Evolutionary conservation across 2,329 filamentous ascomycete species (phyloP).

Genomic region (Calcarisporium arbuscula): DNA sequence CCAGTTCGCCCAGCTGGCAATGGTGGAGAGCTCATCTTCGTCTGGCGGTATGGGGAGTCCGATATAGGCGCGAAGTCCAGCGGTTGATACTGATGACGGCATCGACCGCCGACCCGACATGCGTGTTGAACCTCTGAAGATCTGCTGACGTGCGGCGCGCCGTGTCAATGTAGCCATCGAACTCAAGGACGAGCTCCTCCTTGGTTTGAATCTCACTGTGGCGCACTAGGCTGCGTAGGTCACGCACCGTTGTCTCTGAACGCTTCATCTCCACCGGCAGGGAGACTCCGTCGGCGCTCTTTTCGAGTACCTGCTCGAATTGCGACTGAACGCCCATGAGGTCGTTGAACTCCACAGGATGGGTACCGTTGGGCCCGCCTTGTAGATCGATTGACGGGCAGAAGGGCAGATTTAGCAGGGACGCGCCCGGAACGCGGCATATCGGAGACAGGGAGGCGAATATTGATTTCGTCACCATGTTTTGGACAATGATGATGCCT

Average conservation of each 20-base stretch:
- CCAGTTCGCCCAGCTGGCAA: conserved; percentile 36
- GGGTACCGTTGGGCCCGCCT: conserved; percentile 14
- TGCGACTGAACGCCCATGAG: conserved; percentile 68
- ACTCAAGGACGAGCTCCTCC: conserved; percentile 67
- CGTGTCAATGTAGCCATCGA: conserved; percentile 68
- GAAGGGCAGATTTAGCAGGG: conserved; percentile 56
- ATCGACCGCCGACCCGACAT: conserved; percentile 68
- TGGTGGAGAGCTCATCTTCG: conserved; percentile 24
- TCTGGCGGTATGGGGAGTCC: conserved; percentile 46
- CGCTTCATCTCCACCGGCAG: conserved; percentile 75
- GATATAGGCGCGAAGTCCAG: conserved; percentile 66
- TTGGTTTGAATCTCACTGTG: conserved; percentile 62
- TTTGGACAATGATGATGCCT: conserved; percentile 51
- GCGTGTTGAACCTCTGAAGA: conserved; percentile 69
- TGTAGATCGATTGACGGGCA: conserved; percentile 38
- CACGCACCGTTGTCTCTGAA: conserved; percentile 66
- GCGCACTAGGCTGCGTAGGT: conserved; percentile 65
- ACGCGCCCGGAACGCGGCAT: conserved; percentile 62
- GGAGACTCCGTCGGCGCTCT: conserved; percentile 57
- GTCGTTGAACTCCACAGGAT: conserved; percentile 61
- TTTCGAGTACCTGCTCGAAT: conserved; percentile 69
- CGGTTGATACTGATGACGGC: conserved; percentile 68
- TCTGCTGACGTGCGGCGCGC: conserved; percentile 58
- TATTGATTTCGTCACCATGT: conserved; percentile 56
- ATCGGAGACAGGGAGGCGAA: conserved; percentile 59